Evolutionary conservation across 2,329 filamentous ascomycete species (phyloP).

Genomic region (Aspergillus eucalypticola): DNA sequence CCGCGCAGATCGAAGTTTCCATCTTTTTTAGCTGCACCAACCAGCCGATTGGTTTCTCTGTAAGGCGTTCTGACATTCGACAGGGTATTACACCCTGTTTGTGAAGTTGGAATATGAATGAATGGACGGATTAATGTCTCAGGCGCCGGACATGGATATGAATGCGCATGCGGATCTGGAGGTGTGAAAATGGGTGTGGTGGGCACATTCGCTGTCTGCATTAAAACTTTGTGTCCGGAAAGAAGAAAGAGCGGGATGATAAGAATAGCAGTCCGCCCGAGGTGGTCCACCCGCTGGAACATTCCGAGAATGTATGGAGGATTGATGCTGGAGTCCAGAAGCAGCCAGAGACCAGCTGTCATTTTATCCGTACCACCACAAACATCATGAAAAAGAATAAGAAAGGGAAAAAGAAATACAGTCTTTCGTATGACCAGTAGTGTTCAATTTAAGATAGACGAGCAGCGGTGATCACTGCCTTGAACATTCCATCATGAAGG

Average conservation of each 20-base stretch:
- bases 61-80: neutral
- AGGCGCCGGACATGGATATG: neutral
- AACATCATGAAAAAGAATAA: neutral
- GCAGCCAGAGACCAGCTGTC: constrained; percentile 5
- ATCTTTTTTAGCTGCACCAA: constrained; percentile 5
- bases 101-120: neutral
- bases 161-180: neutral
- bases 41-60: neutral
- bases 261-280: neutral
- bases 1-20: constrained; percentile 19
- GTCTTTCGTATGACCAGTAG: neutral
- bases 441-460: constrained; percentile 4
- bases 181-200: neutral
- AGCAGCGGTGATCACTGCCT: constrained; percentile 13
- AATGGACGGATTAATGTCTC: neutral
- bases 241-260: neutral
- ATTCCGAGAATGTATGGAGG: constrained; percentile 8
- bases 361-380: neutral
- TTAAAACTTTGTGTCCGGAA: neutral
- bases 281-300: constrained; percentile 2
- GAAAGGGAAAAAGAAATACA: neutral
- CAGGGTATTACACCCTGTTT: neutral
- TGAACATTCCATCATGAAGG: constrained; percentile 11
- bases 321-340: neutral
- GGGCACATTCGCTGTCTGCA: neutral